These are phyloP conservation scores for Clarireedia sp. DNA, from an alignment of 2,329 filamentous ascomycete genomes.

Conservation along the genomic window DNA sequence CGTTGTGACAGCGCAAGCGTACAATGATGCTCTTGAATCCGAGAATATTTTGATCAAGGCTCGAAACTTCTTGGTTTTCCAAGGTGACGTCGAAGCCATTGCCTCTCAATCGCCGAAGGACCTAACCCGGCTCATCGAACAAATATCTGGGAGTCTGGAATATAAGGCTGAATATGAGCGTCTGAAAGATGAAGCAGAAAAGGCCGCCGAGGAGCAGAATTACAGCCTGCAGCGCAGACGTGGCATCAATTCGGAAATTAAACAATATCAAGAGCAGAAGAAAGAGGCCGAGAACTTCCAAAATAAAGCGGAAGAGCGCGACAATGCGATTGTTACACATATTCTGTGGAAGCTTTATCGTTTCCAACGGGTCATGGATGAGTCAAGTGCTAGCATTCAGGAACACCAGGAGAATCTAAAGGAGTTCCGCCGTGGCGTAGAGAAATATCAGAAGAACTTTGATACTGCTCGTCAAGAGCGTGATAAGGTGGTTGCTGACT, in stretches of 20 bases:
- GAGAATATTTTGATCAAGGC: conserved; percentile 98
- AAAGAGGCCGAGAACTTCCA: conserved; percentile 90
- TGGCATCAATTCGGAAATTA: conserved; percentile 95
- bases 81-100: conserved; percentile 95
- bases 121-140: conserved; percentile 87
- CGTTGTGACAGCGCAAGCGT: conserved; percentile 78
- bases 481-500: conserved; percentile 64
- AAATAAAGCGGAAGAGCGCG: conserved; percentile 80
- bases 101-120: conserved; percentile 92
- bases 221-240: conserved; percentile 83
- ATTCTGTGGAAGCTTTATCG: conserved; percentile 96
- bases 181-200: conserved; percentile 78
- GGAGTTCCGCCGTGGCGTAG: conserved; percentile 80
- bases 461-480: conserved; percentile 82
- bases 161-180: conserved; percentile 90
- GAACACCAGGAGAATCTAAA: conserved; percentile 92
- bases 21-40: conserved; percentile 83
- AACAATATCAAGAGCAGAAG: conserved; percentile 96
- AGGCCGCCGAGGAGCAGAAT: conserved; percentile 79
- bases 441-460: conserved; percentile 72
- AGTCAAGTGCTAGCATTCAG: conserved; percentile 82
- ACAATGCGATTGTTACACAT: conserved; percentile 85
- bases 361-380: conserved; percentile 87
- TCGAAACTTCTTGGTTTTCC: conserved; percentile 95
- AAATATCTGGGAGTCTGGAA: conserved; percentile 93